Evolutionary conservation across 176 grass and related monocot species (phyloP), one percentile per base, ranked within the genome.

Genomic region (Juncus effusus): DNA sequence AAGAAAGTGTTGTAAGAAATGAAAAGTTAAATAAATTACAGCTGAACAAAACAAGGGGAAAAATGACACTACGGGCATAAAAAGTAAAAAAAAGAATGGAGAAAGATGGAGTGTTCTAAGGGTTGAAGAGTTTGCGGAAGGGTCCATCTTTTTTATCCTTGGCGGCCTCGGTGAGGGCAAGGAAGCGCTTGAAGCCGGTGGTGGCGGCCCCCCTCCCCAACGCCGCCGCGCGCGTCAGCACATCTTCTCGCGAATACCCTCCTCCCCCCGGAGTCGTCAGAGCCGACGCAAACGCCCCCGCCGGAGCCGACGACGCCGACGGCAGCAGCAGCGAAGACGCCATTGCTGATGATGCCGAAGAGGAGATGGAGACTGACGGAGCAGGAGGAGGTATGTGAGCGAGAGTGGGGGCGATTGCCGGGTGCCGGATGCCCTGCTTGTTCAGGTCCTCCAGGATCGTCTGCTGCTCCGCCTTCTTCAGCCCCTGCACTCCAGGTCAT

Each of bases 401-500:
- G 13, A 90, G 61, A 0, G 65, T 76, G 3, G 89, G 94, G 16
- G 76, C 38, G 10, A 93, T 62, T 35, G 63, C 52, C 11, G 89
- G 83, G 59, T 99, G 94, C 58, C 82, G 86, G 72, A 99, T 90
- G 62, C 69, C 71, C 3, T 93, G 94, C 83, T 87, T 99, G 73
- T 89, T 99, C 57, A 99, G 93, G 61, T 99, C 94, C 53, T 99
- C 94, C 51, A 99, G 61, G 64, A 99, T 93, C 10, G 83, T 52
- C 82, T 99, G 94, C 61, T 99, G 89, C 44, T 99, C 94, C 72
- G 76, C 69, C 93, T 99, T 99, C 76, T 99, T 99, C 83, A 99
- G 75, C 39, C 94, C 94, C 94, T 99, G 81, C 40, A 42, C 51
- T 38, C 37, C 66, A 56, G 44, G 56, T 70, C 5, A 56, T 70